Base-by-base conservation (phyloP, 768 basidiomycete species). In the Hemileccinum impolitum region DNA sequence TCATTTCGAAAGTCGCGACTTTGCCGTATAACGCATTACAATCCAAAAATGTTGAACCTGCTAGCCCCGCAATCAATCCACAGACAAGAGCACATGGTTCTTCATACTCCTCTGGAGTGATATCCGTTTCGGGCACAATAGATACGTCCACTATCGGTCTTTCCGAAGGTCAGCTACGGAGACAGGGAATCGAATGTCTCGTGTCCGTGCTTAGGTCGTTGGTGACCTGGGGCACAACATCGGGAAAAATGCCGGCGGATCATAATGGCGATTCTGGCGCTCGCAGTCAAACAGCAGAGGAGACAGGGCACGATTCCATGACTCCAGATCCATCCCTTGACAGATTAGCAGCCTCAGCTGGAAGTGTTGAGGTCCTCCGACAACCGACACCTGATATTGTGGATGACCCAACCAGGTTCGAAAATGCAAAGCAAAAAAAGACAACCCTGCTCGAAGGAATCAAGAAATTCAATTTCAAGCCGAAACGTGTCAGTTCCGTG, bases 391-490 rank as follows among this genome's bases (percentile, higher is more conserved):
- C 92, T 0, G 91, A 93, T 49, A 62, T 84, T 34, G 69, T 71
- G n/a, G 96, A 98, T 61, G 95, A 98, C 65, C 95, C 95, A 1
- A 85, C 77, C 17, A 80, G 80, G 60, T 97, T 99, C 55, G 95
- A 97, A 72, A 94, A 80, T 52, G 96, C 94, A 11, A 97, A 96
- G 66, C 90, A 93, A 71, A 87, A 90, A 71, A 99, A 99, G 72
- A 97, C 91, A 30, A 94, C 88, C 0, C 68, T 98, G 25, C 71
- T 94, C 34, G 95, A 98, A 64, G 96, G 96, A 23, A 89, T 98
- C 69, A 94, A 88, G 68, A 93, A 92, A 69, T 99, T 99, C 70
- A 97, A 98, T 66, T 93, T 87, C 75, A 98, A 96, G 70, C 94
- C 95, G n/a, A 98, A 97, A 70, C 81, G 85, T 57, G 94, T 94